A percentile compares a stretch with the other conserved stretches of the same genome.
These are phyloP conservation scores for Phytophthora cactorum DNA, from an alignment of 352 stramenopile species.

Conservation along the genomic window DNA sequence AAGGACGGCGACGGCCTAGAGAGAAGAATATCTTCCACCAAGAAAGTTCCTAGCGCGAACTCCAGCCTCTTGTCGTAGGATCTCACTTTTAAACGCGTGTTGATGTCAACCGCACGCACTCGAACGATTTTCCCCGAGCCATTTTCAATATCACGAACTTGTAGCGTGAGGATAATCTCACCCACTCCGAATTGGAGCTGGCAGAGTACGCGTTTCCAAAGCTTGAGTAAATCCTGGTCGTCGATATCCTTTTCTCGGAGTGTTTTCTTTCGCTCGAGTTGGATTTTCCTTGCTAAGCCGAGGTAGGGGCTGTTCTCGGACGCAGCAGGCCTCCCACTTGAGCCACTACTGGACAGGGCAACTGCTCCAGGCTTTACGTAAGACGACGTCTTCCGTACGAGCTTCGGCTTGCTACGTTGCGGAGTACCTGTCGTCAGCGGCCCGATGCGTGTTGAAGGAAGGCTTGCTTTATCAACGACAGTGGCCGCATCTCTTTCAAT, in stretches of 20 bases:
- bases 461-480: constrained; percentile 10
- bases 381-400: constrained; percentile 38
- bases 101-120: constrained; percentile 63
- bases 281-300: constrained; percentile 42
- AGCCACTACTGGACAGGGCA: constrained; percentile 35
- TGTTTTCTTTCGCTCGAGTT: constrained; percentile 47
- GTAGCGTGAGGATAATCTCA: constrained; percentile 55
- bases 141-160: constrained; percentile 56
- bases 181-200: constrained; percentile 63
- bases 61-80: constrained; percentile 74
- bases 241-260: constrained; percentile 61
- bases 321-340: constrained; percentile 23
- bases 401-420: constrained; percentile 37
- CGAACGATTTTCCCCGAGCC: constrained; percentile 57
- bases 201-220: constrained; percentile 79
- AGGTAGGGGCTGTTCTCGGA: constrained; percentile 46
- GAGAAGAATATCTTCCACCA: constrained; percentile 76
- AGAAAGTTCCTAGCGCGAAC: constrained; percentile 77
- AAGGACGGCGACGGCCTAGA: constrained; percentile 25
- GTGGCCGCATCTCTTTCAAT: constrained; percentile 31
- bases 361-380: constrained; percentile 28
- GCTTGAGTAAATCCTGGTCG: constrained; percentile 75
- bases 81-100: constrained; percentile 62
- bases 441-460: constrained; percentile 12
- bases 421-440: constrained; percentile 10